Base-by-base conservation (phyloP, 2,329 filamentous ascomycete genomes). In the Botrytis medusae region DNA sequence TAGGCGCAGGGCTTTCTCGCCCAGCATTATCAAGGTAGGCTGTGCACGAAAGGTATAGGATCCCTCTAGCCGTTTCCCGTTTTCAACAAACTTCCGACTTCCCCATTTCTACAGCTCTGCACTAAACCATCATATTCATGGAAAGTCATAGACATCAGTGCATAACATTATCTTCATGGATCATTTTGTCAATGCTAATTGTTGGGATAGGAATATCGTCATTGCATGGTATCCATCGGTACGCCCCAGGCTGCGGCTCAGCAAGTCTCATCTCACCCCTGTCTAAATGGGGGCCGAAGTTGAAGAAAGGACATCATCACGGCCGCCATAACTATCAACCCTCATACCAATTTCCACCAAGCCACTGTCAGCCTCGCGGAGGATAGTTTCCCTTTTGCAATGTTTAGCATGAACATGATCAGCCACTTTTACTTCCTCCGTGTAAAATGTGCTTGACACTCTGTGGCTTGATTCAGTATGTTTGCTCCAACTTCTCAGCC, bases 291-390 rank as follows among this genome's bases (percentile, higher is more conserved):
- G 71, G 71, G 71, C 71, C 54, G 40, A 61, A 60, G 25, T 48
- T 22, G 65, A 68, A 68, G 62, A 59, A 37, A 46, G 44, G 42
- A 69, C 40, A 69, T 14, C 44, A 67, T 18, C 32, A 37, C 37
- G 25, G 37, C 12, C 71, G 48, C 25, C 22, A 69, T 14, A 51
- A n/a, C 12, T 29, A 40, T 16, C n/a, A 34, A 71, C 34, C 25
- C 25, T 54, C 48, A 25, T 16, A 12, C 48, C n/a, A 60, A 42
- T 29, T 16, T 37, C 10, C 25, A 69, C 48, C 71, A 72, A 68
- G 71, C 63, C 71, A 72, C 54, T 51, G 29, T 68, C 63, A 72
- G 71, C 71, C 71, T 72, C 54, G 46, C 40, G n/a, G 42, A 64
- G 62, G 70, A 44, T 25, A 60, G 48, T 37, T 22, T 9, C 22